Percentiles rank a stretch among this genome's conserved stretches.
Evolutionary conservation across 2,329 filamentous ascomycete species (phyloP).

Genomic region (Beauveria rudraprayagi): DNA sequence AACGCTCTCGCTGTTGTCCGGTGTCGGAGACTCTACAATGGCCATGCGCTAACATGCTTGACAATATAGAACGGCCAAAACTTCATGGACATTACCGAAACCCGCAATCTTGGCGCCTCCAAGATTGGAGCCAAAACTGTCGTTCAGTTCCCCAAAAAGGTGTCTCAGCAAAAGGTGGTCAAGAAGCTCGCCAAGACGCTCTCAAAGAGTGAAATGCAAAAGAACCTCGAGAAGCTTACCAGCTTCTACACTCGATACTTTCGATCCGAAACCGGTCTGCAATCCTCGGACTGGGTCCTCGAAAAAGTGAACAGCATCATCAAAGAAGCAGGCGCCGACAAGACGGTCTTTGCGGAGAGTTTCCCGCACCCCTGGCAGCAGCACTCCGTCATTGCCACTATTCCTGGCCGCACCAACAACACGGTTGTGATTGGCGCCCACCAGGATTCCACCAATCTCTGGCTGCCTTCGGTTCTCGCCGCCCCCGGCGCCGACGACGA

Average conservation of each 20-base stretch:
- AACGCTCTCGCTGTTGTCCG: background rate
- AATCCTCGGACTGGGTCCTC: conserved; percentile 85
- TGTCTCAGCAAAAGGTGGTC: conserved; percentile 57
- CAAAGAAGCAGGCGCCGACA: conserved; percentile 58
- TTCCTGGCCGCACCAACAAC: conserved; percentile 76
- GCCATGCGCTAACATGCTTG: background rate
- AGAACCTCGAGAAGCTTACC: conserved; percentile 70
- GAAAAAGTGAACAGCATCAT: conserved; percentile 66
- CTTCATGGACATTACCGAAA: conserved; percentile 92
- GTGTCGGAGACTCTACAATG: background rate
- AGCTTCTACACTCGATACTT: conserved; percentile 78
- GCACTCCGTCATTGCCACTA: conserved; percentile 81
- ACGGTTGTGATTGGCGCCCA: conserved; percentile 88
- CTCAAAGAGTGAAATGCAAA: conserved; percentile 66
- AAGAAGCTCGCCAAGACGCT: conserved; percentile 59
- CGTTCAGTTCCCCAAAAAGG: conserved; percentile 59
- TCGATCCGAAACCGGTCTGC: conserved; percentile 66
- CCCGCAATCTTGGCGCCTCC: conserved; percentile 47
- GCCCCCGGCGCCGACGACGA: conserved; percentile 95
- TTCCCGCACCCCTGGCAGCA: conserved; percentile 86
- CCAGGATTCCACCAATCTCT: conserved; percentile 92
- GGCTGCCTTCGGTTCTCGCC: conserved; percentile 71
- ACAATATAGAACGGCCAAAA: conserved; percentile 56
- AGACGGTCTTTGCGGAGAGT: conserved; percentile 59
- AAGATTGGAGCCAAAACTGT: conserved; percentile 23